A percentile compares a stretch with the other conserved stretches of the same genome.
These are phyloP conservation scores for Aureoboletus auriporus DNA, from an alignment of 768 basidiomycete genomes.

Conservation along the genomic window DNA sequence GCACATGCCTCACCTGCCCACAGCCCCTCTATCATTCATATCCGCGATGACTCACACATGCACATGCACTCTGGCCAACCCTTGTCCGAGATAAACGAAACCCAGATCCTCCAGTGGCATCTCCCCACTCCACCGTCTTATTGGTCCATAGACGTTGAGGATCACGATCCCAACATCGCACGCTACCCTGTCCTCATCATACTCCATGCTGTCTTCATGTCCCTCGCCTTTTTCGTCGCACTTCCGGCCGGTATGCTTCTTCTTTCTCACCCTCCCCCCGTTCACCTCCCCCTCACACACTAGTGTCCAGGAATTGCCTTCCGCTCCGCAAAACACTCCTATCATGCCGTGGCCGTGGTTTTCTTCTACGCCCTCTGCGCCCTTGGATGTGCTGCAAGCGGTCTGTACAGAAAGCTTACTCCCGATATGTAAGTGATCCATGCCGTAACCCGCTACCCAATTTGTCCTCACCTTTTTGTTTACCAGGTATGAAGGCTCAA, in stretches of 20 bases:
- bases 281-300: not conserved
- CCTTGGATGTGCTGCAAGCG: constrained; percentile 65
- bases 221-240: constrained; percentile 75
- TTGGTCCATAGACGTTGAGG: constrained; percentile 74
- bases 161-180: constrained; percentile 36
- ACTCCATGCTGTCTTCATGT: constrained; percentile 71
- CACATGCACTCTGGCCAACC: constrained; percentile 49
- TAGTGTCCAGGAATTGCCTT: constrained; percentile 63
- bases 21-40: not conserved
- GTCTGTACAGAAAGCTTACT: constrained; percentile 72
- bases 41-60: constrained; percentile 36
- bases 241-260: constrained; percentile 68
- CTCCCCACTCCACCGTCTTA: constrained; percentile 75
- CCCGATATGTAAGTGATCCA: constrained; percentile 66
- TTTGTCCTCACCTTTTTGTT: constrained; percentile 7
- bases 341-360: constrained; percentile 53
- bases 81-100: constrained; percentile 69
- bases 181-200: constrained; percentile 70
- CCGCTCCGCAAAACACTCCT: constrained; percentile 70
- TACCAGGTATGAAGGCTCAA: constrained; percentile 62
- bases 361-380: constrained; percentile 58
- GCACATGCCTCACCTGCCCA: constrained; percentile 11
- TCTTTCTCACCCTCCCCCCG: not conserved
- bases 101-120: constrained; percentile 62
- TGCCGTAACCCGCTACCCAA: constrained; percentile 12